Base-by-base conservation (phyloP, 2,329 filamentous ascomycete genomes). In the Microcera coccophila region DNA sequence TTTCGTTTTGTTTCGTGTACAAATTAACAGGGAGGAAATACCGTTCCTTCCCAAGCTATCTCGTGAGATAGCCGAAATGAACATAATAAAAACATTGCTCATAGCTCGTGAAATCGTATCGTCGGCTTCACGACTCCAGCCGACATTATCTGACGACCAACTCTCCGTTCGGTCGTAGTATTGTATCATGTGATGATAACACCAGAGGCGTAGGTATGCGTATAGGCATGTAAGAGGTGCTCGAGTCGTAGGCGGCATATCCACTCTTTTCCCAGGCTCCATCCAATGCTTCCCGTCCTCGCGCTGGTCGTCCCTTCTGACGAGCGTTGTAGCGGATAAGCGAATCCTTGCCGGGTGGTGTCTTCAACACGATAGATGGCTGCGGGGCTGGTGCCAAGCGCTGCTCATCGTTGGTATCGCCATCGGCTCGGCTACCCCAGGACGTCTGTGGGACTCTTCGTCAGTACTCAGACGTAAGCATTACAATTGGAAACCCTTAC, bases 351-450 rank as follows among this genome's bases (percentile, higher is more conserved):
- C 67, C 69, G 4, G 65, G 64, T 32, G 74, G 74, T 14, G 68
- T 67, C 31, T 68, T 71, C 53, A 76, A 61, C 38, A 66, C 65
- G 41, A 64, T 53, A 4, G 67, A 62, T 21, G 62, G 69, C 53
- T 62, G 62, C 14, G 74, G 73, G 28, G 68, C 66, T 22, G 64
- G 71, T 29, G 68, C 78, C 72, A 87, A 81, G 60, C 85, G 82
- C 55, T 81, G 75, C 50, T 77, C 78, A 66, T 94, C 85, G 66
- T 94, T 86, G 54, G 85, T 78, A 67, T 96, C 90, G 61, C 89
- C 90, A 58, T 93, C 90, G 58, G 89, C 87, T 67, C 90, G 85
- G 69, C 89, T 95, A 61, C 90, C 90, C 90, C 90, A 96, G 39
- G 90, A 91, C 34, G 90, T 96, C 90, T 96, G 62, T 20, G 18